phyloP scores from a whole-genome alignment of 1,284 basidiomycete species.

The Leccinum pallidistipes region DNA sequence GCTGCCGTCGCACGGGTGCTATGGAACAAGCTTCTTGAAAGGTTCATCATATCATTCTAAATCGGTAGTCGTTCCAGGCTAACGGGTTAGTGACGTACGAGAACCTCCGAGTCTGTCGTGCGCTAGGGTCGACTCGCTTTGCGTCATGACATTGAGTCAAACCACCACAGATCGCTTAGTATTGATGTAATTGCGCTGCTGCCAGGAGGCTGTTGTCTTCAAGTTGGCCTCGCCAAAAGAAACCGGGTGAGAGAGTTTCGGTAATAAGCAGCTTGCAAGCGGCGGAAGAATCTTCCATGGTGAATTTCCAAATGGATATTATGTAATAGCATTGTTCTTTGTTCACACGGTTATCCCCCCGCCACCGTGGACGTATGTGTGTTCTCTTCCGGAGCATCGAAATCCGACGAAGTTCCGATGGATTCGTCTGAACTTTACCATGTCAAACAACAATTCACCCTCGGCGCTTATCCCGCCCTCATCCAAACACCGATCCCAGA shows the following conservation, averaged over 20 bases:
- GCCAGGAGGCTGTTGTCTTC: neutral
- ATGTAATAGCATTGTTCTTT: neutral
- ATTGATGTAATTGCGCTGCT: neutral
- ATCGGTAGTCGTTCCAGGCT: neutral
- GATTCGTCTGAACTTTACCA: conserved; percentile 82
- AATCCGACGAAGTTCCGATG: conserved; percentile 48
- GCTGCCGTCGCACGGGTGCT: no score
- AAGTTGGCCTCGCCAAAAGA: neutral
- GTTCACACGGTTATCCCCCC: no score
- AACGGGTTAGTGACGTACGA: neutral
- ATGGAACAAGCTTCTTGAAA: neutral
- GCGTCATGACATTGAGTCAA: neutral
- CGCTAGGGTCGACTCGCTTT: neutral
- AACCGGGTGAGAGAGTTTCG: neutral
- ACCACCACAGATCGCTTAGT: neutral
- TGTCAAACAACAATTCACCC: conserved; percentile 82
- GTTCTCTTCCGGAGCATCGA: neutral
- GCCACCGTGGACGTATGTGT: no score
- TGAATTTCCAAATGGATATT: neutral
- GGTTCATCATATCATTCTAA: neutral
- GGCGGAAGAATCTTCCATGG: neutral
- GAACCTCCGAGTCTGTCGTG: neutral
- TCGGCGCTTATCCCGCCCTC: conserved; percentile 71
- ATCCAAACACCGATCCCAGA: conserved; percentile 56
- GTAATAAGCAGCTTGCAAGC: neutral